Base-by-base conservation (phyloP, 2,329 filamentous ascomycete genomes). In the Penicillium sp. region DNA sequence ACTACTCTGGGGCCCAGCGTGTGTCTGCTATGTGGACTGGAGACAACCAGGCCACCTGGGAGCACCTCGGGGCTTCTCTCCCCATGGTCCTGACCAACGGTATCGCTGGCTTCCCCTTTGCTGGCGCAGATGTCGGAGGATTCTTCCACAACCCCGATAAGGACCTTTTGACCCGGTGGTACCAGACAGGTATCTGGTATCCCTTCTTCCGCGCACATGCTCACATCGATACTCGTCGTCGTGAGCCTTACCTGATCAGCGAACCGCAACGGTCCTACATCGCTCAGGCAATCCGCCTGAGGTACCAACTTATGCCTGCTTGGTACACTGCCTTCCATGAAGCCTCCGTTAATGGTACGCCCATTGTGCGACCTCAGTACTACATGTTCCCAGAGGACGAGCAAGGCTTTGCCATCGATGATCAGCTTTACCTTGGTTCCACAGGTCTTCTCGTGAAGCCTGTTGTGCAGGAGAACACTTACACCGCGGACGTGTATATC, bases 291-390 rank as follows among this genome's bases (percentile, higher is more conserved):
- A 81, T 99, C 42, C 89, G 93, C 35, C 83, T 99, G 42, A 86
- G 94, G 50, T 99, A 99, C 76, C 86, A 89, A 62, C 83, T 99
- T 36, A 83, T 99, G 41, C 94, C 94, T 29, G 86, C 90, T 1
- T 97, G 93, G 93, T 99, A 99, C 75, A 97, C 93, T 1, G 92
- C 93, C 9, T 99, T 99, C 82, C 91, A 93, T 71, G 87, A 96
- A 69, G 91, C 94, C 13, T 89, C 90, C 66, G 82, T 86, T 17
- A 86, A 90, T 48, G 93, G 93, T 41, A 89, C 87, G 55, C 94
- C 94, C 0, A 93, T 99, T 66, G 81, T 99, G 55, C 86, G 91
- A 52, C 93, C 94, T 10, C 92, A 97, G 78, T 96, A 93, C 78
- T 97, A 93, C 79, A 89, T 91, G 1, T 91, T 96, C 70, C 94